Evolutionary conservation across 2,329 filamentous ascomycete genomes (phyloP), one percentile per base, ranked within the genome.

Genomic region (Pseudocercospora musae): DNA sequence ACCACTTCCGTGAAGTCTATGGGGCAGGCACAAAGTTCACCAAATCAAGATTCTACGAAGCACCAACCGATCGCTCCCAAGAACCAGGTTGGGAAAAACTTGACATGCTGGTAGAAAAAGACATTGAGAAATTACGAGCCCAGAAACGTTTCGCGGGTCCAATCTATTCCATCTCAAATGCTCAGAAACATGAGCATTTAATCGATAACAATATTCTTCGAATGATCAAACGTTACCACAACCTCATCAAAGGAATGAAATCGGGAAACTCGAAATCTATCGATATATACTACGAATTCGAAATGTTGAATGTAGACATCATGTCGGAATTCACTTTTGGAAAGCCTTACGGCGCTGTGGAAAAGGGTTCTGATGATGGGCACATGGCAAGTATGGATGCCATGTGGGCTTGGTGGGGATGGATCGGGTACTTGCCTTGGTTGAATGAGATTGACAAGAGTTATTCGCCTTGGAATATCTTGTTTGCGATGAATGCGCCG

Each of bases 11-110:
- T 37, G 66, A 59, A 7, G 74, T 76, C 21, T 76, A 75, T 46
- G 72, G 71, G 3, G 74, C 78, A 2, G 78, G 78, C 0, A 75
- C 75, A 25, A 76, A 75, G 4, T 81, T 78, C 55, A 63, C 72
- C 3, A 81, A 82, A 62, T 74, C 71, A 1, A 63, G 71, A 2
- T 80, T 70, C 69, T 18, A 74, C 75, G 31, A 78, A 69, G 72
- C 77, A 78, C 68, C 77, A 73, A 15, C 72, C 48, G 74, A 78
- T 56, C 70, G 80, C 2, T 80, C 79, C 63, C 70, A 73, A 10
- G 77, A 78, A 53, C 66, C 72, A 7, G 68, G 77, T 49, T 75
- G 77, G 59, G 64, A 63, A 29, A 56, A 57, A 50, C 27, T 60
- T 18, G 58, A 63, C 18, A 63, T 63, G 62, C 13, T 63, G 2